Evolutionary conservation across 805 yeast genomes (phyloP).

Genomic region (Candida incommunis): DNA sequence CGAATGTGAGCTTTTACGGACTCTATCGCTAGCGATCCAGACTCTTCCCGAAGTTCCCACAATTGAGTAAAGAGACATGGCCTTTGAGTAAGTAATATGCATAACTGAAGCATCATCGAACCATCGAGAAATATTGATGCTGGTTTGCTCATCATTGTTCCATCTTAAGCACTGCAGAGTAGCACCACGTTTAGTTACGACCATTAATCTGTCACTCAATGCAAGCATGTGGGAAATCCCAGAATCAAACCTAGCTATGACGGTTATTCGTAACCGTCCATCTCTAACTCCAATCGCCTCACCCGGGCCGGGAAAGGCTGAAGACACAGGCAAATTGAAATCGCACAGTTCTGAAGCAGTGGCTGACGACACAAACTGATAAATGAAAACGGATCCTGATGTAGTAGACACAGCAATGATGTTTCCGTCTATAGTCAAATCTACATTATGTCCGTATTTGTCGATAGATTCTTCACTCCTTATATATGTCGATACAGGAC

Average conservation of each 20-base stretch:
- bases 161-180: constrained; percentile 10
- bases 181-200: constrained; percentile 9
- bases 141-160: constrained; percentile 4
- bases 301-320: constrained; percentile 19
- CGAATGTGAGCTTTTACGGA: neutral
- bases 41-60: neutral
- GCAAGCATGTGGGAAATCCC: constrained; percentile 13
- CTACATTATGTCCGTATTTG: neutral
- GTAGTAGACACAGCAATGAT: neutral
- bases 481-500: neutral
- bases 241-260: constrained; percentile 17
- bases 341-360: neutral
- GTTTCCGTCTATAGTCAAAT: neutral
- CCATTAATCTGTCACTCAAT: constrained; percentile 11
- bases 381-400: neutral
- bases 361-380: neutral
- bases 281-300: constrained; percentile 20
- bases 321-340: neutral
- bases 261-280: constrained; percentile 11
- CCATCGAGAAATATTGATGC: neutral
- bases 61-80: neutral
- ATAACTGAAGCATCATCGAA: neutral
- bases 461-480: neutral
- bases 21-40: neutral
- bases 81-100: neutral